phyloP scores from a whole-genome alignment of 2,329 filamentous ascomycete genomes.

The Talaromyces sp. region DNA sequence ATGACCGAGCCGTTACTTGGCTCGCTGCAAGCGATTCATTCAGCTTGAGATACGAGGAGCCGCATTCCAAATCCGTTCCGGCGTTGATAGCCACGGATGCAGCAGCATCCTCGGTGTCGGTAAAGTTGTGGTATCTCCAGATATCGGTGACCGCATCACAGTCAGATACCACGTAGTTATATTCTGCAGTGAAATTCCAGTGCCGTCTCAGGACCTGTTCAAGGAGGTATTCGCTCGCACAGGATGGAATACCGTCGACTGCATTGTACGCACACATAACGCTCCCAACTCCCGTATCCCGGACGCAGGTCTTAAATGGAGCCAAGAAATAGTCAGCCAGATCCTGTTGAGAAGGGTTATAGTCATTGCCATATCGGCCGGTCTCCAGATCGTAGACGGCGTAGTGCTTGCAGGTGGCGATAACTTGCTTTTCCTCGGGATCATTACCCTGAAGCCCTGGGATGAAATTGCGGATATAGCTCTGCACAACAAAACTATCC shows the following conservation, averaged over 20 bases:
- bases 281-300: constrained; percentile 53
- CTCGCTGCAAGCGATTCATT: constrained; percentile 40
- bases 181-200: constrained; percentile 59
- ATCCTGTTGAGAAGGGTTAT: constrained; percentile 56
- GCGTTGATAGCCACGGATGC: constrained; percentile 48
- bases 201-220: constrained; percentile 60
- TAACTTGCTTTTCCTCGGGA: constrained; percentile 35
- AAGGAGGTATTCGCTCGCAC: constrained; percentile 59
- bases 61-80: constrained; percentile 51
- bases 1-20: constrained; percentile 38
- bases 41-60: constrained; percentile 41
- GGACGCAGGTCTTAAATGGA: constrained; percentile 60
- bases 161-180: constrained; percentile 59
- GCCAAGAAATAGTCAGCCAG: constrained; percentile 64
- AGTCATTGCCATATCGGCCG: constrained; percentile 50
- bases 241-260: constrained; percentile 62
- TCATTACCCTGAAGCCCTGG: constrained; percentile 49
- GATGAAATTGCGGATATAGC: constrained; percentile 50
- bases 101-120: constrained; percentile 40
- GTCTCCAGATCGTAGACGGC: constrained; percentile 55
- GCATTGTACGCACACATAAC: constrained; percentile 62
- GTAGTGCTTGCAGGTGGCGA: constrained; percentile 58
- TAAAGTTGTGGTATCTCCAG: constrained; percentile 51
- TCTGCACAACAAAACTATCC: constrained; percentile 48
- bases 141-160: constrained; percentile 61